These are phyloP conservation scores for Trichoderma sp. DNA, from an alignment of 2,329 filamentous ascomycete species.

Conservation along the genomic window DNA sequence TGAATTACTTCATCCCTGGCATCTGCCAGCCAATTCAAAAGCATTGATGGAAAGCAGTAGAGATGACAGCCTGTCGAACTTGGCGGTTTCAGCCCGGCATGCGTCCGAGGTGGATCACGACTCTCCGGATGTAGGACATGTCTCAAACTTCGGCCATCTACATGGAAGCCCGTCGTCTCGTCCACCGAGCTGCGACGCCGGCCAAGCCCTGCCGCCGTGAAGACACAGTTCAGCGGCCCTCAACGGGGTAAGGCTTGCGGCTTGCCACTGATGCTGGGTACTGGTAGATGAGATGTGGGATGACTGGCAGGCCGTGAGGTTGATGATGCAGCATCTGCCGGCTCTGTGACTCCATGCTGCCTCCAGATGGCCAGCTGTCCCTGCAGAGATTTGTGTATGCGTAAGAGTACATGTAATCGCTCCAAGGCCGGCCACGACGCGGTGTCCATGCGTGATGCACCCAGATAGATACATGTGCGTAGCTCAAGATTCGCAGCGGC, in stretches of 20 bases:
- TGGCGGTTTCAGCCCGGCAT: neutral
- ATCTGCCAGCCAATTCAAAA: neutral
- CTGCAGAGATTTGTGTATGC: neutral
- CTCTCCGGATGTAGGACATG: conserved; percentile 24
- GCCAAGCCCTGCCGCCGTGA: neutral
- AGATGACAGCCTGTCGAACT: neutral
- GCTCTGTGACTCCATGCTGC: conserved; percentile 5
- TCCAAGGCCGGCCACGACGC: neutral
- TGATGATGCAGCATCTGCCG: neutral
- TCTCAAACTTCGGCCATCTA: conserved; percentile 24
- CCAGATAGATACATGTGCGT: neutral
- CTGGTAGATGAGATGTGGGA: neutral
- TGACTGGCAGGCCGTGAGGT: neutral
- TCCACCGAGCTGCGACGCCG: neutral
- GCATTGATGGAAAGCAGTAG: neutral
- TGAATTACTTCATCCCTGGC: neutral
- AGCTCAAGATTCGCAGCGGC: neutral
- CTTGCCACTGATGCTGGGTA: conserved; percentile 6
- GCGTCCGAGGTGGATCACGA: conserved; percentile 12
- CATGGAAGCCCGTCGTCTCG: conserved; percentile 13
- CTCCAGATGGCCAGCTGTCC: neutral
- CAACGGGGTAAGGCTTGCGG: conserved; percentile 16
- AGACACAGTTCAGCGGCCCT: neutral
- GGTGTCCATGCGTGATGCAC: conserved; percentile 14
- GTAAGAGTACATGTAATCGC: neutral